A percentile compares a stretch with the other conserved stretches of the same genome.
Conservation (phyloP, 164 flowering plant genomes). For the Umbilicus rupestris region DNA sequence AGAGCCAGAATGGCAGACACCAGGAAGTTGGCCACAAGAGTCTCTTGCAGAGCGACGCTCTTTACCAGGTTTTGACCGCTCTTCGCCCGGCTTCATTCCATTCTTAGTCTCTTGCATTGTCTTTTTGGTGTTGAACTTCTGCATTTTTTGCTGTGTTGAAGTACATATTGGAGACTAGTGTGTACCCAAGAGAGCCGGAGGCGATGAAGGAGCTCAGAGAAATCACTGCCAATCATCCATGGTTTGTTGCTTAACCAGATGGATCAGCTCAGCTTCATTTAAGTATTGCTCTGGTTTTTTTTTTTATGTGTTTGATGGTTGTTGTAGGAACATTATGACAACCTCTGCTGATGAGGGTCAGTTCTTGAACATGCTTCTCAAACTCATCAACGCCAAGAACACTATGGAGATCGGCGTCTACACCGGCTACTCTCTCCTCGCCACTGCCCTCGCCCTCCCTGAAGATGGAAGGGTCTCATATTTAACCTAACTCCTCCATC, state of each 20-base stretch:
- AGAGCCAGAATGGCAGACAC: background rate
- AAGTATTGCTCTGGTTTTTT: background rate
- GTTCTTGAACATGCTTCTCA: too few species aligned
- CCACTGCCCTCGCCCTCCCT: slow-evolving; percentile 49
- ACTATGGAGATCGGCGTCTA: slow-evolving; percentile 61
- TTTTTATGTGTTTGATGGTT: background rate
- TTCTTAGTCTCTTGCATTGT: too few species aligned
- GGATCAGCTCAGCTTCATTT: background rate
- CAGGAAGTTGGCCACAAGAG: background rate
- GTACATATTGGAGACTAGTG: slow-evolving; percentile 71
- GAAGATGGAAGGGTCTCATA: slow-evolving; percentile 43
- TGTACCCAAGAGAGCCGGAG: slow-evolving; percentile 57
- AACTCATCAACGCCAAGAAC: slow-evolving; percentile 59
- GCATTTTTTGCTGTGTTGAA: slow-evolving; percentile 9
- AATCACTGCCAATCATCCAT: slow-evolving; percentile 63
- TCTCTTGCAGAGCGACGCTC: background rate
- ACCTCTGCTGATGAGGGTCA: too few species aligned
- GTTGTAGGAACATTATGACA: slow-evolving; percentile 52
- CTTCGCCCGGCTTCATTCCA: too few species aligned
- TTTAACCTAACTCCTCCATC: too few species aligned
- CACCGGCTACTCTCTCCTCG: slow-evolving; percentile 61
- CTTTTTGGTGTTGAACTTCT: background rate
- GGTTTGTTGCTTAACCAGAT: slow-evolving; percentile 37
- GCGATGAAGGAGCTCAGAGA: slow-evolving; percentile 60
- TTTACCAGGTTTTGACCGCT: background rate